Percentiles rank a stretch among this genome's conserved stretches.
Conservation (phyloP, 495 filamentous ascomycete genomes). For the Podospora conica region DNA sequence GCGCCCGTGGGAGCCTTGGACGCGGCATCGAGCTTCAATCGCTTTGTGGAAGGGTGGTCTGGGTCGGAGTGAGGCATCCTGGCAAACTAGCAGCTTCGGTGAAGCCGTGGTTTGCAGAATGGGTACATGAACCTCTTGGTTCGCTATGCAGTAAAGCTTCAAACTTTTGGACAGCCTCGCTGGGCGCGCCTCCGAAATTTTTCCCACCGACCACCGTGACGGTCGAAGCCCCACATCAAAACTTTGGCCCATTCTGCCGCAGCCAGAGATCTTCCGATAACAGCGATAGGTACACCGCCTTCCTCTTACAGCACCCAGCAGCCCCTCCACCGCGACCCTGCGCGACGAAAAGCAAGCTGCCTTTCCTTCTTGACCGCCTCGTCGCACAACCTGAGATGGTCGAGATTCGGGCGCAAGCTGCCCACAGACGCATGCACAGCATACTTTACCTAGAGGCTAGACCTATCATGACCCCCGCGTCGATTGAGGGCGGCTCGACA, state of each 20-base stretch:
- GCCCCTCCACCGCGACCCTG: not conserved
- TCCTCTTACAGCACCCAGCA: not conserved
- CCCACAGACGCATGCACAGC: not conserved
- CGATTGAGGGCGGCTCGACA: not conserved
- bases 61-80: conserved; percentile 45
- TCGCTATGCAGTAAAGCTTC: conserved; percentile 1
- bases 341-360: not conserved
- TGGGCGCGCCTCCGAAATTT: conserved; percentile 14
- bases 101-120: not conserved
- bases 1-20: conserved; percentile 27
- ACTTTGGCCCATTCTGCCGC: not conserved
- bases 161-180: conserved; percentile 24
- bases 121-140: conserved; percentile 1
- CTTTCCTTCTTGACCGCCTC: conserved; percentile 3
- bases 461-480: conserved; percentile 2
- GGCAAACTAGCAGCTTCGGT: conserved; percentile 10
- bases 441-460: too few relatives aligned
- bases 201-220: conserved; percentile 26
- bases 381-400: not conserved
- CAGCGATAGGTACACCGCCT: not conserved
- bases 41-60: conserved; percentile 56
- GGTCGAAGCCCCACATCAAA: not conserved
- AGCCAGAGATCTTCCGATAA: not conserved
- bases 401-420: not conserved
- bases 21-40: conserved; percentile 52